Conservation (phyloP, 1,139 yeast species). For the Arxiozyma slooffiae region DNA sequence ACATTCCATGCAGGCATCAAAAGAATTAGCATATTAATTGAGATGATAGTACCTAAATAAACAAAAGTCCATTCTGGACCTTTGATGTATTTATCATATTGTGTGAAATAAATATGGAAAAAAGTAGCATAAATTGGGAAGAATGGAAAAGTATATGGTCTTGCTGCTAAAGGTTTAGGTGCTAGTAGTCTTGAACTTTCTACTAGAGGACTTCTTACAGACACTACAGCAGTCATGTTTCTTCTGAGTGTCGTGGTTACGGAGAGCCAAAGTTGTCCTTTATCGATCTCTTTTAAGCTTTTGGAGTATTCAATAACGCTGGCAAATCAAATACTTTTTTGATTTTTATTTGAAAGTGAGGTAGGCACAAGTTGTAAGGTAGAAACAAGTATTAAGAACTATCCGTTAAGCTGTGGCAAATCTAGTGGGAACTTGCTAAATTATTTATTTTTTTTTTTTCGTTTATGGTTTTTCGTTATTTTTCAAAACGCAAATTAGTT, state of each 20-base stretch:
- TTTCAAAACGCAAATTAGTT: not conserved
- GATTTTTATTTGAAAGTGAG: not conserved
- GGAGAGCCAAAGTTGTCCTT: not conserved
- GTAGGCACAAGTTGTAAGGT: not conserved
- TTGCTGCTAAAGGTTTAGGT: slow-evolving; percentile 48
- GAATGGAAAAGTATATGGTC: slow-evolving; percentile 86
- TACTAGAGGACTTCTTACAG: slow-evolving; percentile 33
- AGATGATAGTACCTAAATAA: slow-evolving; percentile 60
- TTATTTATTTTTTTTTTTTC: too few relatives aligned
- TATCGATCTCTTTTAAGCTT: not conserved
- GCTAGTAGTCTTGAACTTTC: slow-evolving; percentile 49
- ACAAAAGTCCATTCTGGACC: slow-evolving; percentile 83
- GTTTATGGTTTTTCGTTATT: not conserved
- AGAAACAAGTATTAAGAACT: not conserved
- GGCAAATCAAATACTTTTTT: not conserved
- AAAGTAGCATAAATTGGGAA: slow-evolving; percentile 69
- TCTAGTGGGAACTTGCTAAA: not conserved
- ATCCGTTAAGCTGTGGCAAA: not conserved
- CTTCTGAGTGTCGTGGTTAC: not conserved
- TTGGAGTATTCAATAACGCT: not conserved
- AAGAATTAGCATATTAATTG: slow-evolving; percentile 68
- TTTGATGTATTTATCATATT: slow-evolving; percentile 71
- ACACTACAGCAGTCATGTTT: slow-evolving; percentile 20
- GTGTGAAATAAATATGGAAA: slow-evolving; percentile 51
- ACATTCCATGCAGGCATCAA: slow-evolving; percentile 95